A percentile compares a stretch with the other conserved stretches of the same genome.
Conservation (phyloP, 1,284 basidiomycete genomes). For the Heterobasidion annosum region DNA sequence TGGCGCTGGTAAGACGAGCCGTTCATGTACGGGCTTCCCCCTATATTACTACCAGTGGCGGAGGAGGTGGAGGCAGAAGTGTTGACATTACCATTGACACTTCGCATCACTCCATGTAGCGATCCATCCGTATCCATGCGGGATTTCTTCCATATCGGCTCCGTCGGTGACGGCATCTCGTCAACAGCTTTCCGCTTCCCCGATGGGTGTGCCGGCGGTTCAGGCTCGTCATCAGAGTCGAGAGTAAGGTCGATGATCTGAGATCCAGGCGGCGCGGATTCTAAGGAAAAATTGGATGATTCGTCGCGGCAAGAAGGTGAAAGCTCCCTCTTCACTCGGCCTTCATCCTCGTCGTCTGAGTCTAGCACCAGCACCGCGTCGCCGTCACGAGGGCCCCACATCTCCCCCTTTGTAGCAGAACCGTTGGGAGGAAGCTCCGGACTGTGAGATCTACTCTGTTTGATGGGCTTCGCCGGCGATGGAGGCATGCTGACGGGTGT, state of each 20-base stretch:
- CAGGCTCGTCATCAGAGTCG: slow-evolving; percentile 53
- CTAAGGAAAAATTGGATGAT: slow-evolving; percentile 2
- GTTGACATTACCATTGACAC: slow-evolving; percentile 13
- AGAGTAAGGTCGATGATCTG: slow-evolving; percentile 72
- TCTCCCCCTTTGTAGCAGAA: slow-evolving; percentile 23
- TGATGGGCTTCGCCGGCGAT: slow-evolving; percentile 17
- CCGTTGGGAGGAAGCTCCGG: slow-evolving; percentile 7
- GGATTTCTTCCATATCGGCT: slow-evolving; percentile 67
- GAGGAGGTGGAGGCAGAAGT: slow-evolving; percentile 7
- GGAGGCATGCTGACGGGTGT: slow-evolving; percentile 10
- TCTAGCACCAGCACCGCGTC: slow-evolving; percentile 69
- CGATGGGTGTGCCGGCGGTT: slow-evolving; percentile 10
- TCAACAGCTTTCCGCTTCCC: slow-evolving; percentile 55
- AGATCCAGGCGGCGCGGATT: slow-evolving; percentile 12
- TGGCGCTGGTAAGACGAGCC: slow-evolving; percentile 5
- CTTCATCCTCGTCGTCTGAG: slow-evolving; percentile 69
- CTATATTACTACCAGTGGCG: slow-evolving; percentile 10
- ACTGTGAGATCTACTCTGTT: slow-evolving; percentile 4
- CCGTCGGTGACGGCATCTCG: slow-evolving; percentile 43
- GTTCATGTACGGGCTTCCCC: slow-evolving; percentile 13
- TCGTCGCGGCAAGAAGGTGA: slow-evolving; percentile 38
- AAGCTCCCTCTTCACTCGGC: slow-evolving; percentile 62
- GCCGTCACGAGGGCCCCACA: slow-evolving; percentile 34
- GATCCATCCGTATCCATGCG: slow-evolving; percentile 29
- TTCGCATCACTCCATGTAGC: slow-evolving; percentile 11